Conservation (phyloP, 768 basidiomycete genomes). For the Hygrophorus pudorinus region DNA sequence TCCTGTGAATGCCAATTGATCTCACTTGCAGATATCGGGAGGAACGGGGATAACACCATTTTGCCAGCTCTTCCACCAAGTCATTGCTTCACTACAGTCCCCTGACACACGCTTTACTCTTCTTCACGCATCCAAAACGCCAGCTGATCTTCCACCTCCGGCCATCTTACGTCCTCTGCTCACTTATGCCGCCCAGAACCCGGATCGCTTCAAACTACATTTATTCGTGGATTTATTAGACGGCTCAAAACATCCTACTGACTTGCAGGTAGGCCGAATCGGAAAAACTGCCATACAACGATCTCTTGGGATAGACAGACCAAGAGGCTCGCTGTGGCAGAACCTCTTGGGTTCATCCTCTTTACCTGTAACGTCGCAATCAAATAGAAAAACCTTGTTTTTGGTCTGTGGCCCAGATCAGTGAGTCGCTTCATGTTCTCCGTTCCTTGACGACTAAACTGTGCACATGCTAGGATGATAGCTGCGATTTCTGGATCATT, state of each 20-base stretch:
- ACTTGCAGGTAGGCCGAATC: slow-evolving; percentile 43
- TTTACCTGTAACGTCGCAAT: slow-evolving; percentile 7
- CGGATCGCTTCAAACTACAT: slow-evolving; percentile 44
- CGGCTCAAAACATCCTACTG: slow-evolving; percentile 2
- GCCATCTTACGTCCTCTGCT: slow-evolving; percentile 44
- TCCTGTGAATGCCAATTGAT: not conserved
- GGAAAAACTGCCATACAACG: slow-evolving; percentile 36
- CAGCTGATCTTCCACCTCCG: slow-evolving; percentile 61
- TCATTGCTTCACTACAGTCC: slow-evolving; percentile 28
- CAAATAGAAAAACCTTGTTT: slow-evolving; percentile 41
- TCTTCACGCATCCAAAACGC: slow-evolving; percentile 57
- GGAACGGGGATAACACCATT: slow-evolving; percentile 86
- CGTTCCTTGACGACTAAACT: slow-evolving; percentile 1
- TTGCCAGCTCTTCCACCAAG: slow-evolving; percentile 57
- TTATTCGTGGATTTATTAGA: slow-evolving; percentile 55
- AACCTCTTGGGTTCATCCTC: slow-evolving; percentile 17
- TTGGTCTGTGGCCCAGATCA: slow-evolving; percentile 79
- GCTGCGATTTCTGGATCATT: slow-evolving; percentile 64
- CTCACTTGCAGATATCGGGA: slow-evolving; percentile 56
- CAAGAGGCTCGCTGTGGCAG: slow-evolving; percentile 25
- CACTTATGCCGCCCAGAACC: slow-evolving; percentile 35
- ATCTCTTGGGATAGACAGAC: slow-evolving; percentile 23
- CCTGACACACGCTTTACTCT: slow-evolving; percentile 54
- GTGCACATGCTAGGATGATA: slow-evolving; percentile 50
- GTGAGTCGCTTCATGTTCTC: slow-evolving; percentile 31